Evolutionary conservation across 768 basidiomycete genomes (phyloP).

Genomic region (Hortiboletus flavorubellus): DNA sequence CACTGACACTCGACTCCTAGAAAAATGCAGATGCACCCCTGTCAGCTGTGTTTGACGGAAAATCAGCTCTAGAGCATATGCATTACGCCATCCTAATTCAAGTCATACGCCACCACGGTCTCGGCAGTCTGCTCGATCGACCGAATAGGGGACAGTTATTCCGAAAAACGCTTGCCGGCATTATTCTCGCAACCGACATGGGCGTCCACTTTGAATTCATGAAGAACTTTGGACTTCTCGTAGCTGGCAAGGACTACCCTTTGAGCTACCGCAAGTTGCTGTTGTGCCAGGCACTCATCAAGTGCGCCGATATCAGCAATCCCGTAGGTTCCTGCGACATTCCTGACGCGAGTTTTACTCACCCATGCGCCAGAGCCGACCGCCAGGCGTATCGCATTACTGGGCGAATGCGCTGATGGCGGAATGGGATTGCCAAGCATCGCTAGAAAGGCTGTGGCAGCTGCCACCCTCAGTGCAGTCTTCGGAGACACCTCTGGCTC

Average conservation of each 20-base stretch:
- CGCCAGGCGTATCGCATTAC: slow-evolving; percentile 84
- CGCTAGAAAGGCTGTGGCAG: slow-evolving; percentile 75
- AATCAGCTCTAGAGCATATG: slow-evolving; percentile 90
- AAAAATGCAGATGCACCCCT: slow-evolving; percentile 93
- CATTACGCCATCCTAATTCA: slow-evolving; percentile 80
- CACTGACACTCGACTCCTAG: slow-evolving; percentile 38
- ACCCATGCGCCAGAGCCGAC: slow-evolving; percentile 64
- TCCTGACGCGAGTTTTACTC: slow-evolving; percentile 4
- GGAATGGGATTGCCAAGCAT: slow-evolving; percentile 90
- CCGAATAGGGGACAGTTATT: slow-evolving; percentile 45
- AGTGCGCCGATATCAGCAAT: slow-evolving; percentile 98
- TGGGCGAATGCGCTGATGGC: slow-evolving; percentile 88
- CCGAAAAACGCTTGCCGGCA: slow-evolving; percentile 72
- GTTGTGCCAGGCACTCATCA: slow-evolving; percentile 87
- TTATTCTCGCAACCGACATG: slow-evolving; percentile 95
- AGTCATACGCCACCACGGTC: slow-evolving; percentile 76
- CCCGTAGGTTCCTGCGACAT: slow-evolving; percentile 58
- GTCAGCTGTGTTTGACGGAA: slow-evolving; percentile 82
- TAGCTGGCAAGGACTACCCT: slow-evolving; percentile 39
- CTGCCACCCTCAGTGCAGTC: slow-evolving; percentile 57
- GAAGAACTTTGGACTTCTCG: slow-evolving; percentile 51
- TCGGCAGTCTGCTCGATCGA: slow-evolving; percentile 64
- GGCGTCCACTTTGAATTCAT: slow-evolving; percentile 85
- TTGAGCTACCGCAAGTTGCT: slow-evolving; percentile 56
- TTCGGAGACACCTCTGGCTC: slow-evolving; percentile 51